Conservation (phyloP, 768 basidiomycete species). For the Mycena maculata region DNA sequence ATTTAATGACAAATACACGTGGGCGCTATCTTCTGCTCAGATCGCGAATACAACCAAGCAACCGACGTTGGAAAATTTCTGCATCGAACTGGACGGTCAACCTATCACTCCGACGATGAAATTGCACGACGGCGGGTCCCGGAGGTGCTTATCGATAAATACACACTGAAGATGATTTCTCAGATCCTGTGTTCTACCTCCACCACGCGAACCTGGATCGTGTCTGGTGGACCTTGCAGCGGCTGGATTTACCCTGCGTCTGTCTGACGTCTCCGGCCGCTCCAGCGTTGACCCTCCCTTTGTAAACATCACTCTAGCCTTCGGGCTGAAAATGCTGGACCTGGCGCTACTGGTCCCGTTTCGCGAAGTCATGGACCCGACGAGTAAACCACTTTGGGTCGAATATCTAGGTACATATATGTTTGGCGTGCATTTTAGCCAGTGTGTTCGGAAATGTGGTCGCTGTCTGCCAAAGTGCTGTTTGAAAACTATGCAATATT, state of each 20-base stretch:
- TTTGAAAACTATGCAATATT: too few relatives aligned
- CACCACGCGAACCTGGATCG: slow-evolving; percentile 41
- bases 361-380: slow-evolving; percentile 29
- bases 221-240: slow-evolving; percentile 41
- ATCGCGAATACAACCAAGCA: slow-evolving; percentile 41
- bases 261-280: slow-evolving; percentile 37
- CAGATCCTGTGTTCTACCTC: slow-evolving; percentile 42
- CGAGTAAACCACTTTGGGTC: slow-evolving; percentile 8
- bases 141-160: slow-evolving; percentile 23
- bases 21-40: slow-evolving; percentile 36
- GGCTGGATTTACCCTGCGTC: slow-evolving; percentile 26
- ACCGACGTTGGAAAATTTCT: slow-evolving; percentile 47
- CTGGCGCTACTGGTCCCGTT: slow-evolving; percentile 26
- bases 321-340: slow-evolving; percentile 28
- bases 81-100: slow-evolving; percentile 49
- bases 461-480: too few relatives aligned
- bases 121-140: slow-evolving; percentile 46
- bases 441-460: too few relatives aligned
- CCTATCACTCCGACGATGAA: slow-evolving; percentile 40
- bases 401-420: slow-evolving; percentile 32
- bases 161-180: too few relatives aligned
- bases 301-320: slow-evolving; percentile 29
- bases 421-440: too few relatives aligned
- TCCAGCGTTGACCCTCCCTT: slow-evolving; percentile 29
- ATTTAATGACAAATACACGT: slow-evolving; percentile 36